These are phyloP conservation scores for Proteromonas lacertae DNA, from an alignment of 352 stramenopile genomes.

Conservation along the genomic window DNA sequence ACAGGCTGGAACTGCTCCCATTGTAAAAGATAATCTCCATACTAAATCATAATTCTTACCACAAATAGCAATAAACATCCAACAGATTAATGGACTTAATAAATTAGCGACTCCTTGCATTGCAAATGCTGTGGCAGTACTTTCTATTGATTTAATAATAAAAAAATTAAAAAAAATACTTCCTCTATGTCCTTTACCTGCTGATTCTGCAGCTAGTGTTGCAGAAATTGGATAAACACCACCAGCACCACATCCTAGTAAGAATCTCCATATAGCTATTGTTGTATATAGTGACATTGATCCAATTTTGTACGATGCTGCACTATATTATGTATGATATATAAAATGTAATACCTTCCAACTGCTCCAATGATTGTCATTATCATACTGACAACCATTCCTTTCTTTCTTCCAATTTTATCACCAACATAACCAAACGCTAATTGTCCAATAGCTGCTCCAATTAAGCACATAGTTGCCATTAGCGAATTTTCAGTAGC, in stretches of 20 bases:
- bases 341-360: too few relatives aligned
- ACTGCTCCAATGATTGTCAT: not conserved
- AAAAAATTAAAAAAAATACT: conserved; percentile 5
- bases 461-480: too few relatives aligned
- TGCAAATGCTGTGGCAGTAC: conserved; percentile 18
- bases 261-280: not conserved
- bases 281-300: not conserved
- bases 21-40: not conserved
- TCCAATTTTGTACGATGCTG: not conserved
- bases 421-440: not conserved
- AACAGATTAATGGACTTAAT: not conserved
- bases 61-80: not conserved
- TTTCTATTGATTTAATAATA: not conserved
- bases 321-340: too few relatives aligned
- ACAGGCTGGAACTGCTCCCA: not conserved
- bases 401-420: not conserved
- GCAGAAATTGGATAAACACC: conserved; percentile 3
- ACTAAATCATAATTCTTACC: not conserved
- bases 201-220: conserved; percentile 7
- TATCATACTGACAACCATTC: not conserved
- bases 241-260: conserved; percentile 2
- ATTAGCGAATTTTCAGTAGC: too few relatives aligned
- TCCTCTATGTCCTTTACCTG: conserved; percentile 11
- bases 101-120: conserved; percentile 16
- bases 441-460: too few relatives aligned